These are phyloP conservation scores for Podila minutissima DNA, from an alignment of 192 early-diverging fungal genomes.

Conservation along the genomic window DNA sequence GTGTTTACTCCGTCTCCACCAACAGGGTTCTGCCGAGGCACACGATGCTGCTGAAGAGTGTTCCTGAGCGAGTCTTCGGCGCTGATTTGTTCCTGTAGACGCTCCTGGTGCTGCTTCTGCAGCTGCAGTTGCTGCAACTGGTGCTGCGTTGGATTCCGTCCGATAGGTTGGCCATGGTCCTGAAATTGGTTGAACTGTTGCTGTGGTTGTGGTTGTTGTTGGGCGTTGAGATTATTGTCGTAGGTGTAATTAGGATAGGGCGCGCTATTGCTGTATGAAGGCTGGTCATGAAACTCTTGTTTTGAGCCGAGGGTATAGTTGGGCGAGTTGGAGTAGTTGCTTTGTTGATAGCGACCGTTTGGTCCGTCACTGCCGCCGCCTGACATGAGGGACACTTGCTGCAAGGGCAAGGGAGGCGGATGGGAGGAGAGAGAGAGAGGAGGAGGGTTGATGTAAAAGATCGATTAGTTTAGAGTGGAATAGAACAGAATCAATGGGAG, in stretches of 20 bases:
- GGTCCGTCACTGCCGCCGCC: background rate
- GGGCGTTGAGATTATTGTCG: background rate
- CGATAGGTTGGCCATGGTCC: background rate
- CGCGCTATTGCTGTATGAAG: background rate
- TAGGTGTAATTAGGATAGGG: conserved; percentile 1
- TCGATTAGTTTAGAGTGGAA: too few species aligned
- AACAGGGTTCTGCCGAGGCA: background rate
- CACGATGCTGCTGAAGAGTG: conserved; percentile 11
- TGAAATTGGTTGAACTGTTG: background rate
- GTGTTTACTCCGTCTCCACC: background rate
- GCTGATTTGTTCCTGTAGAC: conserved; percentile 9
- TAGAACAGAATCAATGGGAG: too few species aligned
- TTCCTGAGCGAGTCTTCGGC: conserved; percentile 18
- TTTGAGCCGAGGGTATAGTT: conserved; percentile 6
- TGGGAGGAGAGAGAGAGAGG: background rate
- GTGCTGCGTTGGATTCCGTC: conserved; percentile 3
- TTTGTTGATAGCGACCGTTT: conserved; percentile 3
- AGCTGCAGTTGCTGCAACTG: conserved; percentile 9
- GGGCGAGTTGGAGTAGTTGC: background rate
- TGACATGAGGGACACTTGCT: conserved; percentile 27
- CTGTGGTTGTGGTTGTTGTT: conserved; percentile 3
- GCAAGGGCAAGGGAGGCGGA: background rate
- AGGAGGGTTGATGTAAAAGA: too few species aligned
- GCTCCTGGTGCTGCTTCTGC: conserved; percentile 9
- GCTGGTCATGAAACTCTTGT: background rate